Evolutionary conservation across 257 asterid species (phyloP), one percentile per base, ranked within the genome.

Genomic region (Plantago elongata): DNA sequence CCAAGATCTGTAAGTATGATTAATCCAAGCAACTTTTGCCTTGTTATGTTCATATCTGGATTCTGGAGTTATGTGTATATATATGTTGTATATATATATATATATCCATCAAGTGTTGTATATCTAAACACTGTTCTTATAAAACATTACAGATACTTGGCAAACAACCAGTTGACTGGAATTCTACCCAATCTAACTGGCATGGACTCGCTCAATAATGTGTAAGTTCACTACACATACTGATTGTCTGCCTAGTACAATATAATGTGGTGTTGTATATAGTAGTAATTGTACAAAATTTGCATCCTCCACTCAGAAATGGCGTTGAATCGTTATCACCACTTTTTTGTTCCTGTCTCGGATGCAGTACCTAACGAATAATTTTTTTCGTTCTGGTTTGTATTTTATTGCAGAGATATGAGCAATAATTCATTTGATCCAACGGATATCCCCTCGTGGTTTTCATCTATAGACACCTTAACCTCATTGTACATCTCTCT

Each of bases 111-210:
- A 18, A 54, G 34, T 12, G 12, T 54, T 45, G 15, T 45, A 15
- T 22, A 34, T 22, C 9, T 30, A 52, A 57, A 47, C 11, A 2
- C 50, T 37, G 12, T 71, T 22, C 16, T 51, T 64, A 34, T 59
- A 47, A 27, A 64, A 51, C 18, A 43, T 61, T 68, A 54, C 86
- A 93, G 99, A 79, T 73, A 27, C 83, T 75, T 93, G 70, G 77
- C 95, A 13, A 81, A 85, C 84, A 92, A 92, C 67, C 22, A 57
- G 51, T 71, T 92, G 75, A 70, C 72, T 7, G 99, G 97, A 66
- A 71, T 83, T 42, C 64, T 92, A 43, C 99, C 99, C n/a, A 73
- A 92, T 74, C 79, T 92, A 70, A 76, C 81, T 40, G 84, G 81
- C 75, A 74, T 89, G 94, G 38, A n/a, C 66, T 61, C 46, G 42